Percentiles rank a stretch among this genome's conserved stretches.
These are phyloP conservation scores for Pythium oligandrum DNA, from an alignment of 352 stramenopile genomes.

Conservation along the genomic window DNA sequence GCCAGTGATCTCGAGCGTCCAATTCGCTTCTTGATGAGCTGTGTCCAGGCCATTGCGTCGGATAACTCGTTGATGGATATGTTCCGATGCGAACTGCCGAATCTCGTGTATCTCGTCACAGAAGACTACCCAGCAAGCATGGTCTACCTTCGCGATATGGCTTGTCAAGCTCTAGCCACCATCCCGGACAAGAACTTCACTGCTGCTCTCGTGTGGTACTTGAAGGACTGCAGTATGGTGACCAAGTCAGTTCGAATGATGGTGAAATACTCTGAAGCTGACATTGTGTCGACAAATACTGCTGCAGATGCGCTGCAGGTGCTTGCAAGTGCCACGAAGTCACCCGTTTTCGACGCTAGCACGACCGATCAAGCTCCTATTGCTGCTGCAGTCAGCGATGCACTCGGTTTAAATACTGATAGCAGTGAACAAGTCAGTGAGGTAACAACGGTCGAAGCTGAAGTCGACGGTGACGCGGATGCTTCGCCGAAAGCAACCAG, in stretches of 20 bases:
- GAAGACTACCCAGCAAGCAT: constrained; percentile 54
- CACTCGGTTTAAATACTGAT: constrained; percentile 39
- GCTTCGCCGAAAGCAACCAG: not conserved
- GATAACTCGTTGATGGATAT: constrained; percentile 48
- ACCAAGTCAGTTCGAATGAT: constrained; percentile 44
- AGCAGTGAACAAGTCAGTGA: constrained; percentile 2
- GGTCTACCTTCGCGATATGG: constrained; percentile 44
- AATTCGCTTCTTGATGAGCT: constrained; percentile 57
- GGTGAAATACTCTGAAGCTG: constrained; percentile 25
- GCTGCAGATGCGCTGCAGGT: constrained; percentile 27
- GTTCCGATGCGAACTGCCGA: constrained; percentile 68
- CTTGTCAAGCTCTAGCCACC: constrained; percentile 33
- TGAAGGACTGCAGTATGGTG: constrained; percentile 60
- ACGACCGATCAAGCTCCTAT: constrained; percentile 16
- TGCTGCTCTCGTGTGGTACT: constrained; percentile 66
- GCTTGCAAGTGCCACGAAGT: constrained; percentile 13
- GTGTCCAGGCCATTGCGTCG: constrained; percentile 48
- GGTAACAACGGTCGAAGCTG: not conserved
- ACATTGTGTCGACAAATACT: constrained; percentile 25
- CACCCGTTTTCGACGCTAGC: constrained; percentile 8
- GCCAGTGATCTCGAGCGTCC: constrained; percentile 25
- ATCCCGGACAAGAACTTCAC: constrained; percentile 65
- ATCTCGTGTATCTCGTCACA: constrained; percentile 50
- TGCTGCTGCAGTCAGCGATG: constrained; percentile 58
- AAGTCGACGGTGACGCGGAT: not conserved